Evolutionary conservation across 306 rosid species (phyloP), one percentile per base, ranked within the genome.

Genomic region (Astragalus glycyphyllos): DNA sequence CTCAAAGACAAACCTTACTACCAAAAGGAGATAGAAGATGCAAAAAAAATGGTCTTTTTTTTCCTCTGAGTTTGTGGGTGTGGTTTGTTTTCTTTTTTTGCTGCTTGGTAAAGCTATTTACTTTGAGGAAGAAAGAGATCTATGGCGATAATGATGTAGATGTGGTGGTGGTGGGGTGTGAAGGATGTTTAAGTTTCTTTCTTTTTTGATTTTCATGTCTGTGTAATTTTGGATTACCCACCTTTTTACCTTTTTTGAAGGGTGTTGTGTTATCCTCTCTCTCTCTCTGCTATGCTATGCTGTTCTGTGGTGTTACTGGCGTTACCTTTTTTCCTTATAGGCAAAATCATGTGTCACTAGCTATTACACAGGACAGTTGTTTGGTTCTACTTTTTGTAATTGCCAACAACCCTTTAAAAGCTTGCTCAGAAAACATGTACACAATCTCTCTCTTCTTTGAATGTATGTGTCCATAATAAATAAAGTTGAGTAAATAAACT

Each of bases 311-410:
- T 60, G 55, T 31, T 20, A 12, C 65, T 55, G 44, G 82, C 81
- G 56, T 73, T 57, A n/a, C 82, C 87, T 82, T 86, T 87, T 82
- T 79, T 69, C 83, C 62, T 20, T 20, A 77, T 75, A 72, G 83
- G 80, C 83, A 84, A 81, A 75, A 82, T 85, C 91, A 87, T 87
- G 84, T 81, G 85, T 75, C 79, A 38, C 86, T 73, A 83, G 73
- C 75, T 88, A 77, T 79, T 62, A 73, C 82, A 51, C 68, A 47
- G 29, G 65, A 76, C 84, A 58, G 77, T 83, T 66, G 90, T 79
- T 67, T 69, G 78, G 16, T 47, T 53, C 74, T 71, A 51, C 85
- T 74, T 76, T 64, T 63, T 75, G 53, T 71, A 64, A 81, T 71
- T 62, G 77, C 79, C 83, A 80, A 64, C 86, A 69, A 74, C 77